Conservation (phyloP, 768 basidiomycete species). For the Kwoniella sp. region DNA sequence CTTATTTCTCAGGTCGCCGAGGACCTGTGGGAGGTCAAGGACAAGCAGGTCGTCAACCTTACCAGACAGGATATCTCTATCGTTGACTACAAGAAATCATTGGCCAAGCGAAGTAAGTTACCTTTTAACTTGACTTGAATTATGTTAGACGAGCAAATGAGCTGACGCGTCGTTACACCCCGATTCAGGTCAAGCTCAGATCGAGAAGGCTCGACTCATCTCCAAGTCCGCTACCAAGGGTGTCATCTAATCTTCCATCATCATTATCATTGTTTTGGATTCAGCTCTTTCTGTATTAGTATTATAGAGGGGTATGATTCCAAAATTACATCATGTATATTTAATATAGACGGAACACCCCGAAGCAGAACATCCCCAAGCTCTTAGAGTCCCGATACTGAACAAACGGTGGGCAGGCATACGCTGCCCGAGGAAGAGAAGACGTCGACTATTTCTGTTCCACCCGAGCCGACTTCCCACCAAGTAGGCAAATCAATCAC, state of each 20-base stretch:
- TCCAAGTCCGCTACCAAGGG: constrained; percentile 69
- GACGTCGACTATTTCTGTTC: too few species aligned
- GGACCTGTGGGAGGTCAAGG: constrained; percentile 98
- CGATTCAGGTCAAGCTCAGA: constrained; percentile 72
- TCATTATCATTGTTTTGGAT: not conserved
- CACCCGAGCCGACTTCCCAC: too few species aligned
- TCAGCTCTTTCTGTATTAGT: too few species aligned
- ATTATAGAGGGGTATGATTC: too few species aligned
- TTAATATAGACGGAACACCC: too few species aligned
- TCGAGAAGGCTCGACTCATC: constrained; percentile 92
- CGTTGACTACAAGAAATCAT: constrained; percentile 82
- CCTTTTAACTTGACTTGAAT: not conserved
- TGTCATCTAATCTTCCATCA: constrained; percentile 32
- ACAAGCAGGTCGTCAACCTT: constrained; percentile 88
- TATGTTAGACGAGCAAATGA: too few species aligned
- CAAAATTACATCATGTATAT: too few species aligned
- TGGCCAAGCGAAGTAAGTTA: constrained; percentile 77
- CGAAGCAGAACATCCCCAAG: too few species aligned
- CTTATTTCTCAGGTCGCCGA: constrained; percentile 97
- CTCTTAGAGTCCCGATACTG: too few species aligned
- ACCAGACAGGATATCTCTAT: constrained; percentile 89
- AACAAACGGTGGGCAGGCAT: too few species aligned
- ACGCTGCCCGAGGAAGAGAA: too few species aligned
- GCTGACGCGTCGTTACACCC: constrained; percentile 5
- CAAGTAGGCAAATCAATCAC: too few species aligned